Conservation (phyloP, 2,329 filamentous ascomycete genomes). For the Alternaria sp. region DNA sequence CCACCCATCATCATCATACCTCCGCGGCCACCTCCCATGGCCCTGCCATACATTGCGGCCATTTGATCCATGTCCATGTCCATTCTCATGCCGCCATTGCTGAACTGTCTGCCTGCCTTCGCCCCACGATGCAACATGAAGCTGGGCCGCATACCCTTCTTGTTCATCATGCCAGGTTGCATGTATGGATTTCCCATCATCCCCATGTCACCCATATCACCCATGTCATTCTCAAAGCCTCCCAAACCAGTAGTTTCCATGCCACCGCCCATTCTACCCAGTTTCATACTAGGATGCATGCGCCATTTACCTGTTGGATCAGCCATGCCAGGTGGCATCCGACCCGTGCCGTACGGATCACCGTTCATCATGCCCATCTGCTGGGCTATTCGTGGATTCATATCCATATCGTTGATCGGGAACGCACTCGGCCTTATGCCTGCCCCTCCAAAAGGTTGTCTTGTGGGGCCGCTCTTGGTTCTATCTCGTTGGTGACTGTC, state of each 20-base stretch:
- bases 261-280: constrained; percentile 2
- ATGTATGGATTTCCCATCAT: constrained; percentile 18
- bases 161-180: constrained; percentile 4
- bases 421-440: constrained; percentile 8
- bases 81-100: not conserved
- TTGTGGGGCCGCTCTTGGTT: not conserved
- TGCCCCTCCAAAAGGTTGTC: constrained; percentile 4
- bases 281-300: constrained; percentile 7
- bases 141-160: constrained; percentile 8
- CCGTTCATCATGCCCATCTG: constrained; percentile 13
- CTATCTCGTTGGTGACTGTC: constrained; percentile 2
- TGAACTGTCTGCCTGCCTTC: not conserved
- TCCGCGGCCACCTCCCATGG: constrained; percentile 10
- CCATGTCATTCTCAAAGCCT: constrained; percentile 18
- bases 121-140: constrained; percentile 12
- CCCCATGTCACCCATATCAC: constrained; percentile 15
- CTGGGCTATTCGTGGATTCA: constrained; percentile 21
- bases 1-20: constrained; percentile 3
- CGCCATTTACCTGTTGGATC: constrained; percentile 6
- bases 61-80: constrained; percentile 8
- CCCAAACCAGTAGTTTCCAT: constrained; percentile 1
- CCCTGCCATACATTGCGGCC: constrained; percentile 1
- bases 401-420: constrained; percentile 4
- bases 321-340: constrained; percentile 18
- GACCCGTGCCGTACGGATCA: constrained; percentile 15